A percentile compares a stretch with the other conserved stretches of the same genome.
Evolutionary conservation across 805 yeast species (phyloP).

Genomic region (Nakazawaea ernobii): DNA sequence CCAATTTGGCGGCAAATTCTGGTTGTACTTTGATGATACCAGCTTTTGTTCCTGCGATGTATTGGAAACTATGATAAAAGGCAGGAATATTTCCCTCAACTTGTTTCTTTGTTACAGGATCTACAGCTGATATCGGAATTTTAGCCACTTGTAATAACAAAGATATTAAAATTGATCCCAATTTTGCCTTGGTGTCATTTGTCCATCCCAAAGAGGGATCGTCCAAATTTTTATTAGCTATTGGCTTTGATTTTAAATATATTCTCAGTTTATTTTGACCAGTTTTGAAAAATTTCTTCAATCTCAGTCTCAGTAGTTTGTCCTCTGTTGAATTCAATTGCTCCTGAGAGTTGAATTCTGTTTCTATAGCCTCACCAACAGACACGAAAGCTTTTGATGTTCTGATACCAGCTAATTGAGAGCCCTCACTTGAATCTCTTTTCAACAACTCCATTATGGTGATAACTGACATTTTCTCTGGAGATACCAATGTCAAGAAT

Average conservation of each 20-base stretch:
- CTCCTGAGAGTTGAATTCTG: slow-evolving; percentile 73
- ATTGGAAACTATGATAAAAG: slow-evolving; percentile 82
- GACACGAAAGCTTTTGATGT: slow-evolving; percentile 76
- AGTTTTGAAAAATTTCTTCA: slow-evolving; percentile 11
- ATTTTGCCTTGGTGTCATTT: slow-evolving; percentile 50
- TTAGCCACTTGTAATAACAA: slow-evolving; percentile 76
- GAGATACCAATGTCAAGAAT: slow-evolving; percentile 60
- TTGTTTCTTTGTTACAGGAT: slow-evolving; percentile 66
- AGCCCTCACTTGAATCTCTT: slow-evolving; percentile 68
- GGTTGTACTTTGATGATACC: slow-evolving; percentile 81
- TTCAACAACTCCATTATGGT: slow-evolving; percentile 79
- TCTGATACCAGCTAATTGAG: slow-evolving; percentile 67
- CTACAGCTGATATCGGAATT: slow-evolving; percentile 71
- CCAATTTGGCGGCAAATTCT: slow-evolving; percentile 56
- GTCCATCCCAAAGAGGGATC: slow-evolving; percentile 42
- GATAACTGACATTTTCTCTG: slow-evolving; percentile 78
- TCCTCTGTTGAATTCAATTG: slow-evolving; percentile 52
- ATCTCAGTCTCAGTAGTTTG: slow-evolving; percentile 5
- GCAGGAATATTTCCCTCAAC: slow-evolving; percentile 85
- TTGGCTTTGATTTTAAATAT: background rate
- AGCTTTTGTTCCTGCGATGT: slow-evolving; percentile 66
- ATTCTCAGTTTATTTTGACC: slow-evolving; percentile 10
- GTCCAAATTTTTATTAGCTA: background rate
- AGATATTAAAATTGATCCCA: slow-evolving; percentile 78
- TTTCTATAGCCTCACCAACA: slow-evolving; percentile 79